Percentiles rank a stretch among this genome's conserved stretches.
These are phyloP conservation scores for Yamadazyma paraphyllophila DNA, from an alignment of 805 yeast species.

Conservation along the genomic window DNA sequence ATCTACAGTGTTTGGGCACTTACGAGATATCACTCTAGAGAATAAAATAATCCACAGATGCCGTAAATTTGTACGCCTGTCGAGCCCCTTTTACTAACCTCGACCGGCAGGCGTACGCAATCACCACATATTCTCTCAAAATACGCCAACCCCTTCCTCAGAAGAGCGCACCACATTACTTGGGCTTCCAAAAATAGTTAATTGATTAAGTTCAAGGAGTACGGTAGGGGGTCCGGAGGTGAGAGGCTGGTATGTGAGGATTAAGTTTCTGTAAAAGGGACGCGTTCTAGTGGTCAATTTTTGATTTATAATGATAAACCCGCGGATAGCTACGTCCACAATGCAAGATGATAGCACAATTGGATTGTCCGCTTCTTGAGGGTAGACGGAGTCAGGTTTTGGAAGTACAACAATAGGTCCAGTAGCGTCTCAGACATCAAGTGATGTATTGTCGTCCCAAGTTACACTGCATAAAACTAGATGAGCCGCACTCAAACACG, in stretches of 20 bases:
- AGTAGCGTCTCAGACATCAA: not conserved
- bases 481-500: not conserved
- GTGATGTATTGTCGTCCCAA: not conserved
- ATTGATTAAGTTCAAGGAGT: not conserved
- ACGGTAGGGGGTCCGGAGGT: not conserved
- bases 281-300: not conserved
- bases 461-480: not conserved
- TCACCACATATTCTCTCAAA: too few relatives aligned
- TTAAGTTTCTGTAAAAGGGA: too few relatives aligned
- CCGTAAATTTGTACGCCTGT: too few relatives aligned
- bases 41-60: too few relatives aligned
- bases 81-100: too few relatives aligned
- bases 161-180: not conserved
- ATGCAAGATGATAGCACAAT: too few relatives aligned
- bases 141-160: not conserved
- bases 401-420: not conserved
- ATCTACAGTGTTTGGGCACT: too few relatives aligned
- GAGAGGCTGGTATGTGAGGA: not conserved
- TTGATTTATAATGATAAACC: not conserved
- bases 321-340: not conserved
- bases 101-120: too few relatives aligned
- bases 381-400: not conserved
- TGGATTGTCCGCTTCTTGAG: too few relatives aligned
- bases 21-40: too few relatives aligned
- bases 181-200: slow-evolving; percentile 7